Conservation (phyloP, 352 stramenopile species). For the Phytophthora citricola region DNA sequence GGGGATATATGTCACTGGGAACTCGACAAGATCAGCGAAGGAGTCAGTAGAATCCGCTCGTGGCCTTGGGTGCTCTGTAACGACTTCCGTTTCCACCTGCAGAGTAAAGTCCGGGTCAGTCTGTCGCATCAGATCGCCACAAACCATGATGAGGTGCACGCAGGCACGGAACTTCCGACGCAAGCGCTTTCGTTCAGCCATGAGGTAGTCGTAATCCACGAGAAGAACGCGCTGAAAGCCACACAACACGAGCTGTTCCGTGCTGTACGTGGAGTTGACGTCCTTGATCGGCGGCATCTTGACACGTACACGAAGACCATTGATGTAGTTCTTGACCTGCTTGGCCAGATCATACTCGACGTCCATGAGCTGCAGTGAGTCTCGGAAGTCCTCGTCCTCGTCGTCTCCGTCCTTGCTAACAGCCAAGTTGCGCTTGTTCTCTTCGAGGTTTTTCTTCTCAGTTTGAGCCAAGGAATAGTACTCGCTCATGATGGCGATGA, state of each 20-base stretch:
- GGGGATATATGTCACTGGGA: slow-evolving; percentile 75
- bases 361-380: slow-evolving; percentile 67
- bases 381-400: slow-evolving; percentile 50
- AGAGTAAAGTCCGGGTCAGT: slow-evolving; percentile 63
- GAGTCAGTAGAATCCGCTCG: slow-evolving; percentile 53
- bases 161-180: slow-evolving; percentile 64
- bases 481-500: slow-evolving; percentile 87
- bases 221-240: slow-evolving; percentile 76
- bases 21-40: slow-evolving; percentile 56
- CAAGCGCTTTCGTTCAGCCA: slow-evolving; percentile 70
- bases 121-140: slow-evolving; percentile 56
- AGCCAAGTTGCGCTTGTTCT: slow-evolving; percentile 51
- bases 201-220: slow-evolving; percentile 77
- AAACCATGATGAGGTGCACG: slow-evolving; percentile 62
- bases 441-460: slow-evolving; percentile 70
- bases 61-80: slow-evolving; percentile 34
- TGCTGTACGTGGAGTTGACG: slow-evolving; percentile 40
- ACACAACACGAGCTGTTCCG: slow-evolving; percentile 60
- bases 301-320: slow-evolving; percentile 62
- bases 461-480: slow-evolving; percentile 80
- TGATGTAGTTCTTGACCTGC: slow-evolving; percentile 69
- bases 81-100: slow-evolving; percentile 30
- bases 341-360: slow-evolving; percentile 84
- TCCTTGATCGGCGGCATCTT: slow-evolving; percentile 58
- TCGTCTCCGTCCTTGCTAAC: slow-evolving; percentile 22